Evolutionary conservation across 2,329 filamentous ascomycete species (phyloP).

Genomic region (Balansia obtecta): DNA sequence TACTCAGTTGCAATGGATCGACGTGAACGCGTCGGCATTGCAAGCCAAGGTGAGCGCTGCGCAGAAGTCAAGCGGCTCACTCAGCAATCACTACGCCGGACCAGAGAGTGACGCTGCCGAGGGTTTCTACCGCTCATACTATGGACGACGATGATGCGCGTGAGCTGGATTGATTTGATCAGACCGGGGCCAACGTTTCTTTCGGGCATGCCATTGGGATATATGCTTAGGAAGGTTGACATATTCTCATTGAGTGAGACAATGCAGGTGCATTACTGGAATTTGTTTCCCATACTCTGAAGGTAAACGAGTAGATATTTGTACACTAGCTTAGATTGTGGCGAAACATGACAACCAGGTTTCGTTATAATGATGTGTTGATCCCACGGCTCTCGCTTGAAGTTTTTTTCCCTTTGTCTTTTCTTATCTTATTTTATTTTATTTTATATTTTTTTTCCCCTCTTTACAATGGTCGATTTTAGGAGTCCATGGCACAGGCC

Average conservation of each 20-base stretch:
- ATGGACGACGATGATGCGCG: slow-evolving; percentile 50
- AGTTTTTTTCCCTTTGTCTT: no score
- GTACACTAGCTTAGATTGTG: slow-evolving; percentile 26
- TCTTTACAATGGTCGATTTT: neutral
- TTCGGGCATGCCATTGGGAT: neutral
- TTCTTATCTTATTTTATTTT: no score
- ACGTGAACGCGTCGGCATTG: slow-evolving; percentile 67
- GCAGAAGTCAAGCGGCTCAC: slow-evolving; percentile 61
- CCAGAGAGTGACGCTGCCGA: slow-evolving; percentile 63
- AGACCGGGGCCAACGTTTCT: neutral
- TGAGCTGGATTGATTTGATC: neutral
- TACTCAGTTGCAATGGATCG: slow-evolving; percentile 84
- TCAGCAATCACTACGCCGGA: slow-evolving; percentile 44
- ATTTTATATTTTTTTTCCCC: neutral
- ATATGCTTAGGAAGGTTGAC: slow-evolving; percentile 1
- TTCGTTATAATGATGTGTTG: slow-evolving; percentile 8
- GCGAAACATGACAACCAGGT: slow-evolving; percentile 10
- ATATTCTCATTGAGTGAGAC: slow-evolving; percentile 4
- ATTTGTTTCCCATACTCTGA: slow-evolving; percentile 8
- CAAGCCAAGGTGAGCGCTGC: slow-evolving; percentile 73
- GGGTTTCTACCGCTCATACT: slow-evolving; percentile 83
- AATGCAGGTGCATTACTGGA: slow-evolving; percentile 7
- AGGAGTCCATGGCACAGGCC: neutral
- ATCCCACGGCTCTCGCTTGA: slow-evolving; percentile 7
- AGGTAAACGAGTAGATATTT: slow-evolving; percentile 18